phyloP scores from a whole-genome alignment of 2,329 filamentous ascomycete genomes.

The Helicocarpus griseus region DNA sequence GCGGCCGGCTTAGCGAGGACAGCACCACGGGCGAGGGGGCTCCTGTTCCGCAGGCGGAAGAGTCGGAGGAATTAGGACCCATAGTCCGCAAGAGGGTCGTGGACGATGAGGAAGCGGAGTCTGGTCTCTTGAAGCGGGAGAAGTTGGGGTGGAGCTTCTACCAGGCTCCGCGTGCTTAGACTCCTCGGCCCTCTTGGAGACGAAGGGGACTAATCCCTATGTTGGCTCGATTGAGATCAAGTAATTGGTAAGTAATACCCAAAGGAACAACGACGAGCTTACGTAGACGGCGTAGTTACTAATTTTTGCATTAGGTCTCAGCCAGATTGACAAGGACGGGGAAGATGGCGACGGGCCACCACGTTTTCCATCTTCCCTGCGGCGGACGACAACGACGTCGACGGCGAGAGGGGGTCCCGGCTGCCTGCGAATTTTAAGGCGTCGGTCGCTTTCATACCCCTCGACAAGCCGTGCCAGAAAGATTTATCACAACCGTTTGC shows the following conservation, averaged over 20 bases:
- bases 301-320: neutral
- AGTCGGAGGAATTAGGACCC: neutral
- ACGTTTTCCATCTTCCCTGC: too few species aligned
- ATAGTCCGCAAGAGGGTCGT: neutral
- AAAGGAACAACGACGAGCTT: too few species aligned
- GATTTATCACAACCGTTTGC: neutral
- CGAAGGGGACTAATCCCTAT: too few species aligned
- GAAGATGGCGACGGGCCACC: too few species aligned
- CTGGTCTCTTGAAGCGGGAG: too few species aligned
- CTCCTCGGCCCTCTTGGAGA: neutral
- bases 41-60: neutral
- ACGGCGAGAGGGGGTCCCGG: neutral
- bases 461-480: neutral
- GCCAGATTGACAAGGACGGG: neutral
- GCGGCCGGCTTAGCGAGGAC: neutral
- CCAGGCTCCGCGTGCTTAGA: neutral
- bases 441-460: neutral
- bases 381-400: too few species aligned
- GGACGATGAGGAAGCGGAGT: neutral
- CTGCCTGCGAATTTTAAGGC: constrained; percentile 2
- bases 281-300: neutral
- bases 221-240: neutral
- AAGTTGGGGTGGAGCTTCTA: too few species aligned
- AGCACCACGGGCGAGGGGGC: neutral
- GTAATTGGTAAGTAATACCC: neutral